phyloP scores from a whole-genome alignment of 306 rosid genomes.

The Quercus gilva region DNA sequence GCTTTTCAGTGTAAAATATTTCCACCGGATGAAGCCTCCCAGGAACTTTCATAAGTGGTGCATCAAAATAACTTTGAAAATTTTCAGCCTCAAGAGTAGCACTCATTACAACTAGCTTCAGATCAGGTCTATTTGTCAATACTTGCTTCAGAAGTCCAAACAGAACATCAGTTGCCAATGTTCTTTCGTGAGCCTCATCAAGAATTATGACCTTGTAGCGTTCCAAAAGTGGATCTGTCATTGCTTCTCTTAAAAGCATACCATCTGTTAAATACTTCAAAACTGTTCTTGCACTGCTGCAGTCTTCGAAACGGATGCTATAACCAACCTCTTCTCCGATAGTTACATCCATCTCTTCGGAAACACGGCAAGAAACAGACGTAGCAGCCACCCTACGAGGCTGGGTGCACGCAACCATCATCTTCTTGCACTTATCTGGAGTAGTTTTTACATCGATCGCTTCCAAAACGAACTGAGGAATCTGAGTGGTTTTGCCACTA shows the following conservation, averaged over 20 bases:
- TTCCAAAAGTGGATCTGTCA: slow-evolving; percentile 94
- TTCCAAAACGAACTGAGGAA: slow-evolving; percentile 89
- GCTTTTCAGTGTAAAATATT: slow-evolving; percentile 84
- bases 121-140: slow-evolving; percentile 77
- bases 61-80: slow-evolving; percentile 83
- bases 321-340: slow-evolving; percentile 99
- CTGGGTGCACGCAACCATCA: slow-evolving; percentile 94
- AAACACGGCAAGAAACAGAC: slow-evolving; percentile 95
- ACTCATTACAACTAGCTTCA: slow-evolving; percentile 97
- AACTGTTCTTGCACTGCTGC: slow-evolving; percentile 84
- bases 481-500: slow-evolving; percentile 97
- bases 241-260: slow-evolving; percentile 96
- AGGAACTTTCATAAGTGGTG: slow-evolving; percentile 97
- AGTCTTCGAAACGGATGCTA: slow-evolving; percentile 92
- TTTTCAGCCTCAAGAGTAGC: slow-evolving; percentile 98
- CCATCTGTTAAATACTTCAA: slow-evolving; percentile 94
- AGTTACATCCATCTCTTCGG: slow-evolving; percentile 92
- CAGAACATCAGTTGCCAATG: slow-evolving; percentile 92
- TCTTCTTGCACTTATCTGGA: slow-evolving; percentile 66
- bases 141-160: slow-evolving; percentile 96
- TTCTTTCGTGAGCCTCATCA: slow-evolving; percentile 96
- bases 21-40: slow-evolving; percentile 97
- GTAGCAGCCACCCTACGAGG: slow-evolving; percentile 98
- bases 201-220: slow-evolving; percentile 83
- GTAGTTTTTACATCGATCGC: slow-evolving; percentile 56